phyloP scores from a whole-genome alignment of 768 basidiomycete genomes.

The Naganishia randhawae region DNA sequence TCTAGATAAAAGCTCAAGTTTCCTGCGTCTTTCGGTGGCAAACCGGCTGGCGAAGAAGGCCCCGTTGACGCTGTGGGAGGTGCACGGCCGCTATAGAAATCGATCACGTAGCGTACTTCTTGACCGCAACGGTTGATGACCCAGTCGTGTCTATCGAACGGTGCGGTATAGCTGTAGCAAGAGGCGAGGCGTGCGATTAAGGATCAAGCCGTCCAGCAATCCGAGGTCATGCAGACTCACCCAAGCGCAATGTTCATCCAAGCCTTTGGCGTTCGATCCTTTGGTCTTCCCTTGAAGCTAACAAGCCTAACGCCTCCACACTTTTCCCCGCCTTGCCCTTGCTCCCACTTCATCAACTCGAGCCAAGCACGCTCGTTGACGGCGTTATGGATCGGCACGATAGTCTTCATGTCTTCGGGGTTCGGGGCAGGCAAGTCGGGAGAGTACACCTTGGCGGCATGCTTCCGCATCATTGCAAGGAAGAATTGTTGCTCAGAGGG shows the following conservation, averaged over 20 bases:
- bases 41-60: conserved; percentile 36
- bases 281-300: conserved; percentile 79
- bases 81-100: conserved; percentile 70
- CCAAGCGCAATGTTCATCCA: conserved; percentile 77
- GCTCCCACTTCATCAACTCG: conserved; percentile 78
- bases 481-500: conserved; percentile 99
- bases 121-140: conserved; percentile 86
- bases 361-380: conserved; percentile 93
- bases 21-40: conserved; percentile 33
- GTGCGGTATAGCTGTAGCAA: conserved; percentile 70
- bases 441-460: conserved; percentile 57
- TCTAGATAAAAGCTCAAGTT: conserved; percentile 76
- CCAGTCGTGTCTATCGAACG: conserved; percentile 98
- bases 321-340: conserved; percentile 69
- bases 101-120: conserved; percentile 87
- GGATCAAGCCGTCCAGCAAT: neutral
- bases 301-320: conserved; percentile 55
- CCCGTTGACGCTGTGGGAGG: conserved; percentile 29
- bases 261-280: conserved; percentile 74
- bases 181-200: neutral
- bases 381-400: conserved; percentile 98
- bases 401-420: conserved; percentile 83
- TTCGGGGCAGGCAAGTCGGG: conserved; percentile 56
- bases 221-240: conserved; percentile 55
- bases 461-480: conserved; percentile 91